These are phyloP conservation scores for Boletus rubescentipes DNA, from an alignment of 768 basidiomycete genomes.

Conservation along the genomic window DNA sequence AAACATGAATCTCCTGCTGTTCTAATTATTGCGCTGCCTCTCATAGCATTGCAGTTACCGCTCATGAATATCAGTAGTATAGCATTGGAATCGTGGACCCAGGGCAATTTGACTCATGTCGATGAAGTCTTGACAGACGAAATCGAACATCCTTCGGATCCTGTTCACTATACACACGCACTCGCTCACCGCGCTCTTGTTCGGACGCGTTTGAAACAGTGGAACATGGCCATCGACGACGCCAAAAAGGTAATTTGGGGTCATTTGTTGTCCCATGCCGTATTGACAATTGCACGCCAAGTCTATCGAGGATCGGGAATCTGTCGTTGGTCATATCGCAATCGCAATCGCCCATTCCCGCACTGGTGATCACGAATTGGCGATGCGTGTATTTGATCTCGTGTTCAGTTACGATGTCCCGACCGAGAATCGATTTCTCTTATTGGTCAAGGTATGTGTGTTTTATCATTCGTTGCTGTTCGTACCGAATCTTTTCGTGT, in stretches of 20 bases:
- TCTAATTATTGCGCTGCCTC: too few relatives aligned
- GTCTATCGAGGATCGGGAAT: background rate
- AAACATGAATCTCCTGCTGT: too few relatives aligned
- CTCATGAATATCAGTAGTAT: background rate
- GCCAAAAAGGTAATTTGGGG: background rate
- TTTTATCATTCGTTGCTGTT: background rate
- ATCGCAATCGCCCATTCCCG: background rate
- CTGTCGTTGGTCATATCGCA: background rate
- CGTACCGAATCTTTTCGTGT: background rate
- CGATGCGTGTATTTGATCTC: constrained; percentile 6
- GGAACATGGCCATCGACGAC: background rate
- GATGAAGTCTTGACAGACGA: too few relatives aligned
- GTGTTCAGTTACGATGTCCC: background rate
- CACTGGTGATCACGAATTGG: background rate
- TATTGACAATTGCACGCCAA: background rate
- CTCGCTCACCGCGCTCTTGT: too few relatives aligned
- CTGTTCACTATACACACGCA: too few relatives aligned
- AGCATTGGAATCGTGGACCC: background rate
- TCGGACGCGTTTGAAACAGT: too few relatives aligned
- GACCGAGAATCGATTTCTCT: constrained; percentile 1
- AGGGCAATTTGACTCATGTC: too few relatives aligned
- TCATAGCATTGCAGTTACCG: background rate
- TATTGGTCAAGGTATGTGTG: constrained; percentile 6
- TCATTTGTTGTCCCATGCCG: background rate
- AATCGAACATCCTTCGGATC: too few relatives aligned